Evolutionary conservation across 2,329 filamentous ascomycete genomes (phyloP).

Genomic region (Phaeosphaeriaceae sp.): DNA sequence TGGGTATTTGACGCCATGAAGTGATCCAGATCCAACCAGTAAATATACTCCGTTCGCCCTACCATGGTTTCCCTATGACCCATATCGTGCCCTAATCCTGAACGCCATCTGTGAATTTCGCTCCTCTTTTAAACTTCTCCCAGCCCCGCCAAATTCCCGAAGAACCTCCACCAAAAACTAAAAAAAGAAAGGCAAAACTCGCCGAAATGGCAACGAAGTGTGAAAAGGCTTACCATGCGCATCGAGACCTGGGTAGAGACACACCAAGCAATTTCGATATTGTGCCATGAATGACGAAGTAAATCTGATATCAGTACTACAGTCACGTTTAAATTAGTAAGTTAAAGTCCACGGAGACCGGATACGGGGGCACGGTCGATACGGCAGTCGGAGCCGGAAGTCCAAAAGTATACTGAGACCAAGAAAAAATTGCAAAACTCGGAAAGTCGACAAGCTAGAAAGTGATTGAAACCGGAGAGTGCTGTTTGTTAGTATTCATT

Average conservation of each 20-base stretch:
- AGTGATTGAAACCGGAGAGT: not conserved
- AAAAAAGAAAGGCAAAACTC: too few relatives aligned
- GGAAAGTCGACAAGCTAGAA: not conserved
- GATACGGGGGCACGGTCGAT: not conserved
- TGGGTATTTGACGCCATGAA: constrained; percentile 8
- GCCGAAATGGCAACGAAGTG: not conserved
- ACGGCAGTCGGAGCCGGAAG: not conserved
- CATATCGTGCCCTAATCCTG: too few relatives aligned
- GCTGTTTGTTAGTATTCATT: constrained; percentile 30
- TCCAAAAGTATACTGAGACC: not conserved
- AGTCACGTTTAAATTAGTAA: not conserved
- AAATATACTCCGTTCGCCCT: not conserved
- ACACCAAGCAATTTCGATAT: too few relatives aligned
- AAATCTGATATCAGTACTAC: not conserved
- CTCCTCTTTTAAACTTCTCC: too few relatives aligned
- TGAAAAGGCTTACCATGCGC: not conserved
- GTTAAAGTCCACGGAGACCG: not conserved
- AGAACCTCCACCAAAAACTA: not conserved
- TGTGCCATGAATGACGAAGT: not conserved
- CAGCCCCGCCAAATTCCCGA: too few relatives aligned
- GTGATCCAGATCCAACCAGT: not conserved
- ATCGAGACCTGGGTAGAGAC: too few relatives aligned
- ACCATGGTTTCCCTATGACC: too few relatives aligned
- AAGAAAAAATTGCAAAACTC: constrained; percentile 1
- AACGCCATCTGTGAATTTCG: too few relatives aligned